Percentiles rank a stretch among this genome's conserved stretches.
These are phyloP conservation scores for Cymbopogon citratus DNA, from an alignment of 176 grass and related monocot genomes.

Conservation along the genomic window DNA sequence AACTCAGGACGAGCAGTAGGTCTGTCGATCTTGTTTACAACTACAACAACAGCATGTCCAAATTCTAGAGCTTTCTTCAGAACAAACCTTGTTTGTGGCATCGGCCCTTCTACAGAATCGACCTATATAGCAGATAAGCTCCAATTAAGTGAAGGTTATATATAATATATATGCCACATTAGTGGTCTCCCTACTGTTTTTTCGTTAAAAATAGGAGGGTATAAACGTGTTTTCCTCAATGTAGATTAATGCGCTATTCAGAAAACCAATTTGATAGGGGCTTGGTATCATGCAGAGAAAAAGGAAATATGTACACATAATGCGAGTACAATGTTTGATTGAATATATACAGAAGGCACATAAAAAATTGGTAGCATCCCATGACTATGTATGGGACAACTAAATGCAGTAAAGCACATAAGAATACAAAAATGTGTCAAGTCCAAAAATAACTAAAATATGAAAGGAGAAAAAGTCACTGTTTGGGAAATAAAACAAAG, in stretches of 20 bases:
- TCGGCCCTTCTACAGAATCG: constrained; percentile 96
- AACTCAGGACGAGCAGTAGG: constrained; percentile 86
- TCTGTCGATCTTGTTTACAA: constrained; percentile 95
- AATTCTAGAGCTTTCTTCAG: constrained; percentile 97
- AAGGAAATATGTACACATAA: neutral
- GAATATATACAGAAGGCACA: constrained; percentile 4
- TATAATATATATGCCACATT: too few relatives aligned
- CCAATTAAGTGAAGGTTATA: constrained; percentile 7
- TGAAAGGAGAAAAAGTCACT: neutral
- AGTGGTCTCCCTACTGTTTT: too few relatives aligned
- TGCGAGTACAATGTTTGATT: neutral
- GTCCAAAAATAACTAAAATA: neutral
- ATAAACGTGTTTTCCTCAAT: too few relatives aligned
- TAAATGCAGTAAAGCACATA: constrained; percentile 6
- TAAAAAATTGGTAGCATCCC: neutral
- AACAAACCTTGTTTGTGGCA: constrained; percentile 99
- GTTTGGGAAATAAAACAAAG: neutral
- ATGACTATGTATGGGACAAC: neutral
- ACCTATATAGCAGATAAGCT: constrained; percentile 46
- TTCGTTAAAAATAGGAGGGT: too few relatives aligned
- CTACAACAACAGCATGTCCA: constrained; percentile 95
- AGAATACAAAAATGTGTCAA: neutral
- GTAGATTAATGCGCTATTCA: neutral
- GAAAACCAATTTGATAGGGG: constrained; percentile 4
- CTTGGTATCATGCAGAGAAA: constrained; percentile 9